phyloP scores from a whole-genome alignment of 441 rosid species.

The Capsella rubella region DNA sequence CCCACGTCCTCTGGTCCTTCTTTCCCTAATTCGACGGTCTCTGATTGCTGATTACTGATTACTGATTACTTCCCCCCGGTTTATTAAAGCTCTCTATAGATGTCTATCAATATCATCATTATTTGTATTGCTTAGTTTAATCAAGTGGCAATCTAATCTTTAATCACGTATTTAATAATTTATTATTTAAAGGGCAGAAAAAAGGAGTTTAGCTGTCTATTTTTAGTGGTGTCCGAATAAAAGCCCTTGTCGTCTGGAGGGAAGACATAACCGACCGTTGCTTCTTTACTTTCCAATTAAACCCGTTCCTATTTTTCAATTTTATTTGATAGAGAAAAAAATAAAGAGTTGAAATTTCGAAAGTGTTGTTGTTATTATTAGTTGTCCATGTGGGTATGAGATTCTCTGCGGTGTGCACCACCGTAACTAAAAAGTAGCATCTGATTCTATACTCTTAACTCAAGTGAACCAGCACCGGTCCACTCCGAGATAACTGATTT shows the following conservation, averaged over 20 bases:
- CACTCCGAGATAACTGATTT: not conserved
- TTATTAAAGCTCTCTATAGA: conserved; percentile 20
- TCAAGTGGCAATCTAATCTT: conserved; percentile 41
- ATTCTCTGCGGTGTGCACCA: conserved; percentile 43
- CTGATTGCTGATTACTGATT: conserved; percentile 25
- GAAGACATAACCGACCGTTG: conserved; percentile 50
- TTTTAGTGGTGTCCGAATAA: conserved; percentile 51
- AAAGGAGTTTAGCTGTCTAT: conserved; percentile 46
- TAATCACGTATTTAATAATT: conserved; percentile 32
- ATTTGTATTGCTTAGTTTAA: not conserved
- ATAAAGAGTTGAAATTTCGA: conserved; percentile 31
- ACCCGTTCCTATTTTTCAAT: conserved; percentile 32
- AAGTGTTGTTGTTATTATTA: not conserved
- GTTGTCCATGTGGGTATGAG: conserved; percentile 32
- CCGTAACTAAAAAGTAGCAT: conserved; percentile 28
- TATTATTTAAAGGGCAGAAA: conserved; percentile 4
- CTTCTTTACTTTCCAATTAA: conserved; percentile 46
- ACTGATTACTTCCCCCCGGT: conserved; percentile 22
- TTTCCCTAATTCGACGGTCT: conserved; percentile 34
- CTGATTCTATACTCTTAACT: conserved; percentile 19
- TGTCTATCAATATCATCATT: not conserved
- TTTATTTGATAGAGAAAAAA: not conserved
- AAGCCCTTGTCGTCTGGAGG: conserved; percentile 46
- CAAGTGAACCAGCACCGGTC: conserved; percentile 8
- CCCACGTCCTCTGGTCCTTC: conserved; percentile 47